phyloP scores from a whole-genome alignment of 257 asterid species.

The Handroanthus guayacan region DNA sequence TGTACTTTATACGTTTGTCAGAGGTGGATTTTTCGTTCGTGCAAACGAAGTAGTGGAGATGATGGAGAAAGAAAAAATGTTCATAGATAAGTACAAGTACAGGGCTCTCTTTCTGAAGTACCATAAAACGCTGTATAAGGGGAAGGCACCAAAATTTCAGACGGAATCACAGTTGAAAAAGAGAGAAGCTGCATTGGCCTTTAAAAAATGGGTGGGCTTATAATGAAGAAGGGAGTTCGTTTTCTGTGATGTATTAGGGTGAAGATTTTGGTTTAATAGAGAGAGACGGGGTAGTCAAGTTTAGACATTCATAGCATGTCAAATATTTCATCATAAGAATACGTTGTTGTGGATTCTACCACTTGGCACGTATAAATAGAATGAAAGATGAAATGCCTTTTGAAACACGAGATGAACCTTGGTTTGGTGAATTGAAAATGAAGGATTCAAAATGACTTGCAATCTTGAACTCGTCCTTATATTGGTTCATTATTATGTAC shows the following conservation, averaged over 20 bases:
- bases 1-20: conserved; percentile 81
- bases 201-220: conserved; percentile 88
- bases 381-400: no score
- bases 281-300: neutral
- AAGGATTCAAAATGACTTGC: no score
- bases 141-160: conserved; percentile 83
- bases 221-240: conserved; percentile 33
- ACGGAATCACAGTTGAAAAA: conserved; percentile 77
- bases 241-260: neutral
- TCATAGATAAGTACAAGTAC: conserved; percentile 86
- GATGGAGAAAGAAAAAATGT: conserved; percentile 81
- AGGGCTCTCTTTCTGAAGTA: conserved; percentile 79
- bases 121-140: conserved; percentile 75
- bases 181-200: conserved; percentile 83
- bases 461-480: no score
- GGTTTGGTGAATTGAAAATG: no score
- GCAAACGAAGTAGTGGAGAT: conserved; percentile 83
- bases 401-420: no score
- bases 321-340: no score
- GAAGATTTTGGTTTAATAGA: neutral
- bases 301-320: no score
- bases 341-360: no score
- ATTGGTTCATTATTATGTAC: no score
- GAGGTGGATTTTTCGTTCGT: conserved; percentile 88
- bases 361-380: no score